Evolutionary conservation across 257 asterid genomes (phyloP), one percentile per base, ranked within the genome.

Genomic region (Cinchona pubescens): DNA sequence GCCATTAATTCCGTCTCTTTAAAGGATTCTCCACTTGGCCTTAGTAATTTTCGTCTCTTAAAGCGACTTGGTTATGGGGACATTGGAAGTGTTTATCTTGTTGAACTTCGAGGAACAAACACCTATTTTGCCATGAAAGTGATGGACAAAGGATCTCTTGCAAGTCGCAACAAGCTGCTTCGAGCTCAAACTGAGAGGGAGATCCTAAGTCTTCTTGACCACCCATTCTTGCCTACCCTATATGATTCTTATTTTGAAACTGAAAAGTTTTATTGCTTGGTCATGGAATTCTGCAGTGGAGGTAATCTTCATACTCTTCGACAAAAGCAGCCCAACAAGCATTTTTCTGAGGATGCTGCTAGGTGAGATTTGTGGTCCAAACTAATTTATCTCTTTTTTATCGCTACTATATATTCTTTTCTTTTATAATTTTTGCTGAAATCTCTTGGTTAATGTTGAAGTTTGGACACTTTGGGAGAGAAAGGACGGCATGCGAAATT

Each of bases 251-350:
- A 93, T 69, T 91, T 93, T 66, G 98, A 93, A 80, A 93, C 96
- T 3, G 98, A 93, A 0, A 91, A 93, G 69, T 88, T 87, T 40
- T 87, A 87, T 80, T 93, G 98, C 90, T 79, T 93, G 87, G 94
- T 93, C 2, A 93, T 93, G 96, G 98, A 93, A 86, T 93, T 90
- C 69, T 93, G 98, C 68, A 90, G 96, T 71, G 98, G 98, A 35
- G 98, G 97, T 32, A 91, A 94, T 83, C 98, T 94, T 53, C 97
- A 94, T 40, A 82, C 93, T n/a, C 92, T 94, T 43, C 81, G 98
- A 46, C 98, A 94, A 77, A 94, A 88, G 82, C 97, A 94, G 84
- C 96, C 96, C 71, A 81, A 82, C 85, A 93, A 86, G 85, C 86
- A 89, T 82, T 93, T 93, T 45, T 55, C 94, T 2, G 98, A 90